Base-by-base conservation (phyloP, 1,284 basidiomycete genomes). In the Phaffia rhodozyma region DNA sequence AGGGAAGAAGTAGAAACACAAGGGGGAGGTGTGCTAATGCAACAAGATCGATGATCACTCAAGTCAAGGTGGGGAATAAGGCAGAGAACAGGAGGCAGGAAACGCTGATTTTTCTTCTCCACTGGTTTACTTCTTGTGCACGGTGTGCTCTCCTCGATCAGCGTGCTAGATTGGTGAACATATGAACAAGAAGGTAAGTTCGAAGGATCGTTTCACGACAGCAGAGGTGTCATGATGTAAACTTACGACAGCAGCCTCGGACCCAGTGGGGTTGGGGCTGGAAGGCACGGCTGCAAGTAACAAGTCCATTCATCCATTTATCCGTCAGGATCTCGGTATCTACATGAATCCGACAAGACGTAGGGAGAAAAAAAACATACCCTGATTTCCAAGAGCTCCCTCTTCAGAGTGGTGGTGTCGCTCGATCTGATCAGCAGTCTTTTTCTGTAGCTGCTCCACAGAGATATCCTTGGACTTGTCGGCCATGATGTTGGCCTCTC, bases 401-500 rank as follows among this genome's bases (percentile, higher is more conserved):
- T 54, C 52, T 48, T 32, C 16, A 25, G 29, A 54, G 34, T 54
- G 49, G 34, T 56, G 55, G 21, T 61, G 60, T 23, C 48, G 34
- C 61, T 62, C 57, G 21, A 49, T 34, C 32, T 25, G 23, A 34
- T 47, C 3, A 38, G 47, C 54, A 0, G 63, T 65, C 59, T 65
- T 55, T 32, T 60, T 25, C 55, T 65, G 63, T 9, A 65, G 58
- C 32, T 65, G 23, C 23, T 47, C 30, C 3, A 56, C 7, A 21
- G 54, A 30, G 16, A 43, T 11, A 16, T 56, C 16, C 30, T 43
- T 23, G 38, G 50, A n/a, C 16, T 43, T 47, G 30, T 59, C 58
- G 51, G 58, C 62, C 30, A 58, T 64, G 58, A 64, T 50, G 58
- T 34, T 23, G n/a, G 58, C 58, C 49, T 64, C 62, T 18, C 58